Percentiles rank a stretch among this genome's conserved stretches.
phyloP scores from a whole-genome alignment of 352 stramenopile species.

The Thalassiosira allenii region DNA sequence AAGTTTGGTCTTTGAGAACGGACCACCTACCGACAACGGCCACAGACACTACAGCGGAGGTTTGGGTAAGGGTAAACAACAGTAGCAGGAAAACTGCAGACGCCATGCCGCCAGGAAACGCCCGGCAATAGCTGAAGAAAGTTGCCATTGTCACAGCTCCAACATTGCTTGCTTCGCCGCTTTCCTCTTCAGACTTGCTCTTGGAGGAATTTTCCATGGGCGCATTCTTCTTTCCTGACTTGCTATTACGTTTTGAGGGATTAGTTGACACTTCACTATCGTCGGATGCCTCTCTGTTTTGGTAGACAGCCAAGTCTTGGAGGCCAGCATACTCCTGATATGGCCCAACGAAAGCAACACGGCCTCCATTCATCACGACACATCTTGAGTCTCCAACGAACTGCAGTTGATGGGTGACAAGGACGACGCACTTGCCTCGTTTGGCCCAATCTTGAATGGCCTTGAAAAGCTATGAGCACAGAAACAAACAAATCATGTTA shows the following conservation, averaged over 20 bases:
- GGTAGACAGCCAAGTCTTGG: too few species aligned
- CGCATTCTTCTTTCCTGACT: background rate
- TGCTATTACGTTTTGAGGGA: background rate
- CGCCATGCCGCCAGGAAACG: slow-evolving; percentile 59
- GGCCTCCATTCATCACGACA: slow-evolving; percentile 54
- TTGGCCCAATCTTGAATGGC: slow-evolving; percentile 88
- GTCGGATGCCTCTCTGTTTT: too few species aligned
- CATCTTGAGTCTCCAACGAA: slow-evolving; percentile 59
- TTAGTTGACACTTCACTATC: background rate
- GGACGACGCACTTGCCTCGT: slow-evolving; percentile 89
- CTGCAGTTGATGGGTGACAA: slow-evolving; percentile 89
- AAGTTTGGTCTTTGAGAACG: slow-evolving; percentile 57
- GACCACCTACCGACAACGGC: slow-evolving; percentile 69
- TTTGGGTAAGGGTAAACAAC: slow-evolving; percentile 72
- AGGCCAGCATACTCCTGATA: slow-evolving; percentile 57
- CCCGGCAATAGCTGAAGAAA: slow-evolving; percentile 68
- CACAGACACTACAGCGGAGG: slow-evolving; percentile 55
- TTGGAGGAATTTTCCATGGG: background rate
- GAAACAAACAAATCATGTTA: too few species aligned
- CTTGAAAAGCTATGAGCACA: slow-evolving; percentile 91
- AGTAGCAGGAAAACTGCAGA: slow-evolving; percentile 52
- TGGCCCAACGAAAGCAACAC: slow-evolving; percentile 49
- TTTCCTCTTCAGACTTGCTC: background rate
- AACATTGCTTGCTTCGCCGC: background rate
- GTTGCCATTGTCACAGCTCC: slow-evolving; percentile 71